These are phyloP conservation scores for Suhomyces faveliae DNA, from an alignment of 805 yeast genomes.

Conservation along the genomic window DNA sequence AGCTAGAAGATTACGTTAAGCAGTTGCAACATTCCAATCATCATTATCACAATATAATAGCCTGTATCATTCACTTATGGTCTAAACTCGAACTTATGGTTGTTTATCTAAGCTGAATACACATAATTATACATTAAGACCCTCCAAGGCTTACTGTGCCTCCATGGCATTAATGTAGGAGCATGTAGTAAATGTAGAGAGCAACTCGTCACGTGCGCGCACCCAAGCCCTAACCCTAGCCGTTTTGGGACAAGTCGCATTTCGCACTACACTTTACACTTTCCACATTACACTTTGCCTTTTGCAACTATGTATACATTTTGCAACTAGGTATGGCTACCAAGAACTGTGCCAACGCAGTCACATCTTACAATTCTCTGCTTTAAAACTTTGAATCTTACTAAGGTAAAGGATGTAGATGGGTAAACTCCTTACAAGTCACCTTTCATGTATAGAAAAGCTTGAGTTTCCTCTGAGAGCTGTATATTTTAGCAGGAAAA, in stretches of 20 bases:
- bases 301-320: no score
- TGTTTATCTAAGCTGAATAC: slow-evolving; percentile 9
- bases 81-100: slow-evolving; percentile 1
- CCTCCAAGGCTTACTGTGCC: not conserved
- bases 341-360: slow-evolving; percentile 18
- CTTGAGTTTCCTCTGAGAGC: no score
- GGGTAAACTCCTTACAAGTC: slow-evolving; percentile 15
- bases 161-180: not conserved
- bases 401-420: slow-evolving; percentile 15
- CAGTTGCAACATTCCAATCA: not conserved
- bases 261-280: not conserved
- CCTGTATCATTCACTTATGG: slow-evolving; percentile 2
- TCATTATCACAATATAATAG: slow-evolving; percentile 4
- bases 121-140: slow-evolving; percentile 7
- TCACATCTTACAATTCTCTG: slow-evolving; percentile 14
- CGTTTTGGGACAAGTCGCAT: slow-evolving; percentile 6
- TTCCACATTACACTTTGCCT: no score
- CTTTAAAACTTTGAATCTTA: slow-evolving; percentile 19
- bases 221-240: slow-evolving; percentile 13
- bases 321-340: no score
- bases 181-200: not conserved
- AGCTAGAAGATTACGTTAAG: slow-evolving; percentile 91
- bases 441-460: slow-evolving; percentile 15
- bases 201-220: not conserved
- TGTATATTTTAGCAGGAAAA: slow-evolving; percentile 16